Conservation (phyloP, 495 filamentous ascomycete genomes). For the Copromyces sp. region DNA sequence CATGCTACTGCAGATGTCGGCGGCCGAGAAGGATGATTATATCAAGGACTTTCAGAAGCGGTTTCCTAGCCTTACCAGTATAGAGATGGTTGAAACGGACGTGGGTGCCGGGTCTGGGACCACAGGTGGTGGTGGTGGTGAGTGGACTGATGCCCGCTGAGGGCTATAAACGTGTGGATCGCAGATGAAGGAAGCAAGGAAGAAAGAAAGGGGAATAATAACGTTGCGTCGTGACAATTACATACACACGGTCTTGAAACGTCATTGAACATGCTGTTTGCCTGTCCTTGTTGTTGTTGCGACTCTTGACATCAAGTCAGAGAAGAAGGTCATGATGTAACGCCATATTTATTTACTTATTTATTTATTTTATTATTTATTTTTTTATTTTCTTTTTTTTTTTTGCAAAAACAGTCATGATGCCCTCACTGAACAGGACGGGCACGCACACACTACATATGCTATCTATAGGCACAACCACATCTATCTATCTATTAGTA, state of each 20-base stretch:
- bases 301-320: not conserved
- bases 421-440: not conserved
- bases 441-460: not conserved
- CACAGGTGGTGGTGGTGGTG: not conserved
- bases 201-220: not conserved
- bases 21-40: slow-evolving; percentile 44
- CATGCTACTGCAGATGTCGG: slow-evolving; percentile 35
- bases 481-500: not conserved
- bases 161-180: not conserved
- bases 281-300: not conserved
- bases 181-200: not conserved
- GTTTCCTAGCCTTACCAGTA: slow-evolving; percentile 67
- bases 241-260: not conserved
- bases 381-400: not conserved
- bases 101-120: slow-evolving; percentile 13
- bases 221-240: not conserved
- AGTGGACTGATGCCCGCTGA: not conserved
- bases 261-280: not conserved
- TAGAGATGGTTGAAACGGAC: slow-evolving; percentile 71
- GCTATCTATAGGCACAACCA: not conserved
- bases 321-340: not conserved
- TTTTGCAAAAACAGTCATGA: not conserved
- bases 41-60: slow-evolving; percentile 61
- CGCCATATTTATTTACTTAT: not conserved
- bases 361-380: too few species aligned